Conservation (phyloP, 2,329 filamentous ascomycete species). For the Arthrobotrys entomopaga region DNA sequence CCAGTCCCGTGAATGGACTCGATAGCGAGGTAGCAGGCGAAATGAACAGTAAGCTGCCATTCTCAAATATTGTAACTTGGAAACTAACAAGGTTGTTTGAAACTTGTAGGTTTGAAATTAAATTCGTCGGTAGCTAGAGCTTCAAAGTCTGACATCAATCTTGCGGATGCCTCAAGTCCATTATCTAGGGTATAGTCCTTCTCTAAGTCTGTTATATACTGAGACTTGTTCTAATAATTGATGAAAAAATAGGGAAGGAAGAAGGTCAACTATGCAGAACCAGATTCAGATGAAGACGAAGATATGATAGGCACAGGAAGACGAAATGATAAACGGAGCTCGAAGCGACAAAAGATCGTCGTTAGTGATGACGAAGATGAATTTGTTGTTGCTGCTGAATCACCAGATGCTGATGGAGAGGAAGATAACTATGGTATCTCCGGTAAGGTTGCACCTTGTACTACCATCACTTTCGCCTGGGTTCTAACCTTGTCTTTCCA, state of each 20-base stretch:
- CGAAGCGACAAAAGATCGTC: conserved; percentile 70
- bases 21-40: conserved; percentile 42
- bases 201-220: neutral
- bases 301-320: conserved; percentile 62
- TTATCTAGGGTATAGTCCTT: conserved; percentile 30
- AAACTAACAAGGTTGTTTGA: neutral
- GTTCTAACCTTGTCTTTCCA: neutral
- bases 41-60: conserved; percentile 33
- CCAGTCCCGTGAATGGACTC: conserved; percentile 40
- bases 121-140: conserved; percentile 42
- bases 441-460: conserved; percentile 20
- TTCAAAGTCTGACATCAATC: conserved; percentile 30
- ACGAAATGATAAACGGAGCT: conserved; percentile 67
- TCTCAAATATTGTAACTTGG: neutral
- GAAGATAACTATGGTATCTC: conserved; percentile 56
- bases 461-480: conserved; percentile 30
- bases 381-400: conserved; percentile 70
- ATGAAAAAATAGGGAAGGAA: conserved; percentile 67
- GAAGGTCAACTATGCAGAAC: conserved; percentile 83
- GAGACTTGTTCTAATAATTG: neutral
- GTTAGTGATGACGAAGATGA: conserved; percentile 76
- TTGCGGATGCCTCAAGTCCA: conserved; percentile 47
- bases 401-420: conserved; percentile 71
- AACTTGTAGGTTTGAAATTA: conserved; percentile 29
- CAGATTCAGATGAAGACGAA: conserved; percentile 81